These are phyloP conservation scores for Cnidoscolus chayamansa DNA, from an alignment of 441 rosid species.

Conservation along the genomic window DNA sequence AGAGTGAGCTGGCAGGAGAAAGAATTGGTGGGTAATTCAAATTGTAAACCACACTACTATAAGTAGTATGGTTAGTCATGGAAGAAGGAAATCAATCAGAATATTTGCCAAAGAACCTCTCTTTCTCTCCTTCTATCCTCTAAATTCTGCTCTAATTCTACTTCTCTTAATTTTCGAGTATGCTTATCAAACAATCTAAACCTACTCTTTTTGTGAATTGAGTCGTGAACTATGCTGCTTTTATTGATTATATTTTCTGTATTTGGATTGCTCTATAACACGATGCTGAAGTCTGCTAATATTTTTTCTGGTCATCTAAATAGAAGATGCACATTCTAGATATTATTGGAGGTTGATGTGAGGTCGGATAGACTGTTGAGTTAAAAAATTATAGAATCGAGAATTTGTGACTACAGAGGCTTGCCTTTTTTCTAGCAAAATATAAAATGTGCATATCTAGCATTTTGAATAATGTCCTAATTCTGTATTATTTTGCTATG, in stretches of 20 bases:
- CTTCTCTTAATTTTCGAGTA: no score
- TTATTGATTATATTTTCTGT: neutral
- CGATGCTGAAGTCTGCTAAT: neutral
- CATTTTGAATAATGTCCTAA: neutral
- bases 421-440: neutral
- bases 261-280: neutral
- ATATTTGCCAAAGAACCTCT: neutral
- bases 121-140: no score
- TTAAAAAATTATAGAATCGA: neutral
- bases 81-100: no score
- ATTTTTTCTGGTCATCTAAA: neutral
- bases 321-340: neutral
- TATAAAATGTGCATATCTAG: neutral
- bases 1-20: no score
- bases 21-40: no score
- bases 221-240: neutral
- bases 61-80: no score
- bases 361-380: neutral
- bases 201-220: neutral
- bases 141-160: no score
- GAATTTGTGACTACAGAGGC: neutral
- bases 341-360: neutral
- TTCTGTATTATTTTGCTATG: slow-evolving; percentile 20
- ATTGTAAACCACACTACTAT: no score
- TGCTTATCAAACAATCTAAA: neutral